Evolutionary conservation across 2,329 filamentous ascomycete species (phyloP), one percentile per base, ranked within the genome.

Genomic region (Colletotrichum endophyticum): DNA sequence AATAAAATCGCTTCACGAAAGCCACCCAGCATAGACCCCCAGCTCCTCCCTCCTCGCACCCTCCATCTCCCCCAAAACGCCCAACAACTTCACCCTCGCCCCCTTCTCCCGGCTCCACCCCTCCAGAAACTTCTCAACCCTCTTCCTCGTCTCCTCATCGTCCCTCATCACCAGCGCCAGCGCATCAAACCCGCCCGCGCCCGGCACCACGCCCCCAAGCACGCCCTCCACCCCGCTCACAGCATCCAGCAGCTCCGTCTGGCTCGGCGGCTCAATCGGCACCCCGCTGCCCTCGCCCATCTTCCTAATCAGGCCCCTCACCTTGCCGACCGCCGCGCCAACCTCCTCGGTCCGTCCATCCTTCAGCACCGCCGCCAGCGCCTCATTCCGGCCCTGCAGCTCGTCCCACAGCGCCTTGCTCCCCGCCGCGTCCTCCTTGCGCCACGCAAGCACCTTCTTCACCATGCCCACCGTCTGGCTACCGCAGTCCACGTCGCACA

Each of bases 401-500:
- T 91, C 88, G 63, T 90, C 89, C 95, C 96, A 99, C 22, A 98
- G 88, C 77, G 84, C 81, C 77, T 92, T 91, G 3, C 96, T 93
- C n/a, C 89, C 91, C 4, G 89, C 89, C 0, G 89, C 86, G 25
- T 95, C 92, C 64, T 90, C 85, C 66, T 91, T 91, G 68, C 94
- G 89, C 97, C 97, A 99, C 36, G 91, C 90, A 5, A 99, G 89
- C 16, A 99, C 95, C 82, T 95, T 92, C 87, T 96, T 98, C 49
- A 98, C 97, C 97, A 99, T 99, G 16, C 95, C 92, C 0, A 98
- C 96, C 9, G 96, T 99, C 87, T 98, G 92, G 66, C 94, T 96
- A 36, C 97, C 97, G 82, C 96, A 98, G 83, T 98, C 95, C 8
- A 99, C 97, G 82, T 99, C 97, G 82, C 96, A 98, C 94, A 99